phyloP scores from a whole-genome alignment of 306 rosid species.

The Medicago arabica region DNA sequence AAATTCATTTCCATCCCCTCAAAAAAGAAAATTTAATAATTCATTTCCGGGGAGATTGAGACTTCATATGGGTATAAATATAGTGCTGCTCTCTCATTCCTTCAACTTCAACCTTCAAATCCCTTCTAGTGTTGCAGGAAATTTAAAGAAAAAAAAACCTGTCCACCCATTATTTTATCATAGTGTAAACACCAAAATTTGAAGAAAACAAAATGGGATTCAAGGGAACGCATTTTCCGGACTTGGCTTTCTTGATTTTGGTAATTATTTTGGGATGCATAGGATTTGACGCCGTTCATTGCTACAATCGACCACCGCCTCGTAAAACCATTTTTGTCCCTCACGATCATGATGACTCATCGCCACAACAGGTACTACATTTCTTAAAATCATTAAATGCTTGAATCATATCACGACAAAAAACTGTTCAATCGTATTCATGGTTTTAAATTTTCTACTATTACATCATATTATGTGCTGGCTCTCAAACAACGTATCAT shows the following conservation, averaged over 20 bases:
- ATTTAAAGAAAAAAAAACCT: too few relatives aligned
- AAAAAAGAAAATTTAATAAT: too few relatives aligned
- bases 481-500: too few relatives aligned
- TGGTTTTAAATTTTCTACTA: neutral
- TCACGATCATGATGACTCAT: neutral
- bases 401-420: constrained; percentile 1
- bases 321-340: constrained; percentile 30
- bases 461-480: neutral
- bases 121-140: too few relatives aligned
- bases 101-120: neutral
- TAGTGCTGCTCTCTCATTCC: neutral
- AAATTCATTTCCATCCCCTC: too few relatives aligned
- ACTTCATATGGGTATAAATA: neutral
- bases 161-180: neutral
- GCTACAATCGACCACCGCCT: constrained; percentile 49
- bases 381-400: neutral
- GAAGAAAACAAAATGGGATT: neutral
- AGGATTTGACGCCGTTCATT: constrained; percentile 8
- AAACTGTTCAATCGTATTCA: neutral
- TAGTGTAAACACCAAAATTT: neutral
- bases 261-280: too few relatives aligned
- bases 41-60: neutral
- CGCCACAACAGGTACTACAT: constrained; percentile 52
- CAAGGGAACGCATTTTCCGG: neutral
- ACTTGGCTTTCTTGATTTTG: neutral